Percentiles rank a stretch among this genome's conserved stretches.
Evolutionary conservation across 1,284 basidiomycete genomes (phyloP).

Genomic region (Chondrostereum purpureum): DNA sequence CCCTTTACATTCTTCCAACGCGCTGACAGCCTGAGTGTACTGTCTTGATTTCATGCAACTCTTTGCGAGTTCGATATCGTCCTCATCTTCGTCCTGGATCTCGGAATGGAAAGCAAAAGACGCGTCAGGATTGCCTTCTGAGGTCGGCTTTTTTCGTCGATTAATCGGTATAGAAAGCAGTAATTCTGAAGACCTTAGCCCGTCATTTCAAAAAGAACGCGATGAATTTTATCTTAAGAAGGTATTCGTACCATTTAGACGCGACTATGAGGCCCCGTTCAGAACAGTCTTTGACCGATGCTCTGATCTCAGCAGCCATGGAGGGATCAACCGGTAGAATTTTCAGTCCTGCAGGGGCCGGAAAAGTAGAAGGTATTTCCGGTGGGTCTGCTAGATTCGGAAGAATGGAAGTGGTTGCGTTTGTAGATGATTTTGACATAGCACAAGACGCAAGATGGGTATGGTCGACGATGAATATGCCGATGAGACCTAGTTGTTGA

Average conservation of each 20-base stretch:
- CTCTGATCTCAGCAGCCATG: background rate
- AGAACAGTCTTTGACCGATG: constrained; percentile 1
- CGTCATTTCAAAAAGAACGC: background rate
- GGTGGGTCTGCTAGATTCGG: no score
- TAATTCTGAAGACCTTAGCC: constrained; percentile 64
- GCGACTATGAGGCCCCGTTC: constrained; percentile 5
- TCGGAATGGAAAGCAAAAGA: constrained; percentile 30
- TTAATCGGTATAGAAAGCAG: constrained; percentile 52
- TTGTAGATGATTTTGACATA: no score
- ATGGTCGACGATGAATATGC: no score
- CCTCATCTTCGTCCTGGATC: constrained; percentile 57
- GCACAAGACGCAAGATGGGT: no score
- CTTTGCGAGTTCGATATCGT: constrained; percentile 66
- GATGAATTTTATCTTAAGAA: background rate
- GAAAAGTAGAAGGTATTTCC: no score
- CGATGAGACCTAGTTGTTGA: no score
- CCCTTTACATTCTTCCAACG: constrained; percentile 56
- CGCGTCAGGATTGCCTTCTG: constrained; percentile 18
- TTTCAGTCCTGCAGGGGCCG: no score
- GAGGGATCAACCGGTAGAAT: constrained; percentile 1
- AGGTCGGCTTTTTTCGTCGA: constrained; percentile 30
- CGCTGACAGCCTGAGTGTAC: constrained; percentile 67
- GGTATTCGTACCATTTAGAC: constrained; percentile 1
- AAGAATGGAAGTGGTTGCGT: no score
- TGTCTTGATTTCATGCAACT: constrained; percentile 77